Percentiles rank a stretch among this genome's conserved stretches.
phyloP scores from a whole-genome alignment of 345 rosid genomes.

The Turritis glabra region DNA sequence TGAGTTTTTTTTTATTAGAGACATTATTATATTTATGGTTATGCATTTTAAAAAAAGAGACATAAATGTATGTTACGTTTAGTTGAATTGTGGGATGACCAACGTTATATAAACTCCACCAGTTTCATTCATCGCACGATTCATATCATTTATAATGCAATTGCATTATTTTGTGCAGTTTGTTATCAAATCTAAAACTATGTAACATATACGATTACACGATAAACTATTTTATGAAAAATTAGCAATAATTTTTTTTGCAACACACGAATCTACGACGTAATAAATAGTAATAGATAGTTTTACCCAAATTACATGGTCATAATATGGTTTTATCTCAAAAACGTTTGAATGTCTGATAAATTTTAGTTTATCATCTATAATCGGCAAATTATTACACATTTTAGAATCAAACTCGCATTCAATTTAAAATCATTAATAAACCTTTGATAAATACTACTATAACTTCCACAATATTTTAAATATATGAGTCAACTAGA shows the following conservation, averaged over 20 bases:
- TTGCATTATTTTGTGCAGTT: not conserved
- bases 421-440: no score
- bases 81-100: not conserved
- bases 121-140: not conserved
- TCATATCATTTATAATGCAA: not conserved
- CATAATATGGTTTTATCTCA: no score
- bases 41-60: not conserved
- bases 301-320: no score
- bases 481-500: not conserved
- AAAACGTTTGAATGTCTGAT: no score
- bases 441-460: no score
- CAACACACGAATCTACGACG: no score
- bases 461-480: not conserved
- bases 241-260: no score
- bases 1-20: slow-evolving; percentile 5
- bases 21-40: slow-evolving; percentile 20
- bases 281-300: no score
- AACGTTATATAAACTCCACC: slow-evolving; percentile 3
- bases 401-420: no score
- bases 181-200: not conserved
- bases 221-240: no score
- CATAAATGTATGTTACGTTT: slow-evolving; percentile 8
- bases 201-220: not conserved
- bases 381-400: no score
- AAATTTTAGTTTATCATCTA: no score